Evolutionary conservation across 768 basidiomycete genomes (phyloP).

Genomic region (Tulasnella calospora): DNA sequence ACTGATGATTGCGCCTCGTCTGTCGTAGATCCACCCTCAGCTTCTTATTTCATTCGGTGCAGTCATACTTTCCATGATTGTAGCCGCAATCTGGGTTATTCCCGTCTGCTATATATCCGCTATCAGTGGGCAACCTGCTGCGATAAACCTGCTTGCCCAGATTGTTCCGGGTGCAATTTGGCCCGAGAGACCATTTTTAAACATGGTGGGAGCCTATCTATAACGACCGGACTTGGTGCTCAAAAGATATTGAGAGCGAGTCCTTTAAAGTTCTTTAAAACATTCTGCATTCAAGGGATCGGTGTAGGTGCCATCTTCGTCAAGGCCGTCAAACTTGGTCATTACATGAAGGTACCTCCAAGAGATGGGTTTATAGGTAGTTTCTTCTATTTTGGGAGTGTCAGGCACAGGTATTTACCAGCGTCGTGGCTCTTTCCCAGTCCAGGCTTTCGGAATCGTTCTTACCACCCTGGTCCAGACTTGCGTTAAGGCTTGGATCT

Average conservation of each 20-base stretch:
- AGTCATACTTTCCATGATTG: slow-evolving; percentile 37
- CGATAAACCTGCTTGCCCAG: slow-evolving; percentile 44
- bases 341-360: slow-evolving; percentile 50
- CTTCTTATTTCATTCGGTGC: slow-evolving; percentile 47
- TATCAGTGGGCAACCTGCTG: slow-evolving; percentile 38
- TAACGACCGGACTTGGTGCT: too few relatives aligned
- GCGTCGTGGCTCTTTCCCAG: slow-evolving; percentile 28
- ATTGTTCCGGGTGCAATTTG: slow-evolving; percentile 44
- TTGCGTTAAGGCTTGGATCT: slow-evolving; percentile 40
- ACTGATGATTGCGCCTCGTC: neutral
- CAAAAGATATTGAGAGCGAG: too few relatives aligned
- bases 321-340: slow-evolving; percentile 40
- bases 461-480: slow-evolving; percentile 40
- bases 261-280: slow-evolving; percentile 36
- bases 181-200: slow-evolving; percentile 41
- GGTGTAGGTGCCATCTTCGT: slow-evolving; percentile 33
- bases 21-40: slow-evolving; percentile 45
- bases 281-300: slow-evolving; percentile 37
- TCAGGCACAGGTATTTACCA: too few relatives aligned
- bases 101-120: slow-evolving; percentile 46
- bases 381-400: too few relatives aligned
- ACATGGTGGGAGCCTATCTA: slow-evolving; percentile 36
- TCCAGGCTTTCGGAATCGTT: slow-evolving; percentile 37
- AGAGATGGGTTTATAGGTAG: slow-evolving; percentile 37
- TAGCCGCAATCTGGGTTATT: slow-evolving; percentile 42